Evolutionary conservation across 2,329 filamentous ascomycete genomes (phyloP).

Genomic region (Cordyceps farinosa): DNA sequence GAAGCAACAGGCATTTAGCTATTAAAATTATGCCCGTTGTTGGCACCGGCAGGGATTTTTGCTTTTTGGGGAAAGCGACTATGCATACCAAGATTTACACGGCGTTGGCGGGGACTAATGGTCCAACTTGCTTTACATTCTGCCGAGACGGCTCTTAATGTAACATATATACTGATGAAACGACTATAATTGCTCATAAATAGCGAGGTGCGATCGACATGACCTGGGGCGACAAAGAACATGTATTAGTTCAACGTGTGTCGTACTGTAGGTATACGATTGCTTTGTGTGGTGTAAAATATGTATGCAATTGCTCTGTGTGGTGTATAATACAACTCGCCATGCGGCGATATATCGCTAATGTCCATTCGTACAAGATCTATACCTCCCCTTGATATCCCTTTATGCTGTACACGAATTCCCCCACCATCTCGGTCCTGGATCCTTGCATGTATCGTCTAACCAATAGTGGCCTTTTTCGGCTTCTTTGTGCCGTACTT

Average conservation of each 20-base stretch:
- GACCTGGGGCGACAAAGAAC: neutral
- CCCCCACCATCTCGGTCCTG: neutral
- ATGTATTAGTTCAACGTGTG: neutral
- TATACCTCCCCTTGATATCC: neutral
- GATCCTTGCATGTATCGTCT: constrained; percentile 2
- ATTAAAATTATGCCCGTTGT: neutral
- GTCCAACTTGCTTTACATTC: neutral
- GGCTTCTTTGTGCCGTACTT: constrained; percentile 99
- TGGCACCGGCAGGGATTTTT: constrained; percentile 1
- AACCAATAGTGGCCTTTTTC: constrained; percentile 67
- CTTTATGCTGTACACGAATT: constrained; percentile 7
- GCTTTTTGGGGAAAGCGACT: neutral
- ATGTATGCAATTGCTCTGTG: constrained; percentile 2
- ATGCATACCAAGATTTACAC: neutral
- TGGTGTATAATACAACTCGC: constrained; percentile 16
- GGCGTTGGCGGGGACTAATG: constrained; percentile 8
- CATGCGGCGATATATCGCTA: constrained; percentile 11
- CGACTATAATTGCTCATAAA: neutral
- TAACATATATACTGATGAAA: neutral
- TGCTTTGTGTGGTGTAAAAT: constrained; percentile 8
- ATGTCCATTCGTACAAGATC: constrained; percentile 12
- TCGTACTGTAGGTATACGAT: neutral
- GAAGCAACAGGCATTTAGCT: neutral
- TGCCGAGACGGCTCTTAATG: neutral
- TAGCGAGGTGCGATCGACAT: neutral